Evolutionary conservation across 495 filamentous ascomycete genomes (phyloP), one percentile per base, ranked within the genome.

Genomic region (Penicillium bialowiezense): DNA sequence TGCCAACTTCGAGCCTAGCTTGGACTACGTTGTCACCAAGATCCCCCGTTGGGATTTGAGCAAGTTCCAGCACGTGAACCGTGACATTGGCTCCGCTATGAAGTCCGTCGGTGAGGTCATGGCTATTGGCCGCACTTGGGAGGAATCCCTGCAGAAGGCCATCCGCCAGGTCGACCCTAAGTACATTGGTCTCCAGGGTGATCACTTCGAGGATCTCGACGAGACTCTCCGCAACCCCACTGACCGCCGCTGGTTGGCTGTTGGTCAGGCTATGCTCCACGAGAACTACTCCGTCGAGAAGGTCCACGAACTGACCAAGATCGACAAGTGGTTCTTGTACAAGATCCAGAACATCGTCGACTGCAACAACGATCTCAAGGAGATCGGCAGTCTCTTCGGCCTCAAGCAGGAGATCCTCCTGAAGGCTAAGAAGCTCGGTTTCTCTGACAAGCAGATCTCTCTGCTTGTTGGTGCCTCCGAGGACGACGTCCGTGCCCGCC

Each of bases 111-210:
- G 92, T 50, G 92, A 98, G 71, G 92, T 98, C 41, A 98, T 98
- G 92, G 93, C 92, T 42, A 98, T 98, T 69, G 92, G 92, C 51
- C 83, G 92, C 64, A 97, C 93, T 32, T 98, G 96, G 56, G 93
- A 98, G 70, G 92, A 98, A 73, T 95, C 90, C n/a, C 92, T 98
- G 68, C 92, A 98, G 69, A 98, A 98, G 73, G 92, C 92, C 53
- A 92, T 96, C 60, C 86, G 92, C 37, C 90, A 96, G 74, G 92
- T 98, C 49, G 92, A 98, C 65, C 91, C 92, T 44, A 81, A 80
- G 51, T 98, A 86, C 67, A 65, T 91, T 51, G 92, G 92, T 55
- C 92, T 98, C 74, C 93, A 98, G 76, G 92, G 92, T 46, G 93
- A 86, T 60, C 81, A 92, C 58, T 98, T 97, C 60, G 90, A 95